phyloP scores from a whole-genome alignment of 2,329 filamentous ascomycete species.

The Colletotrichum cordylinicola region DNA sequence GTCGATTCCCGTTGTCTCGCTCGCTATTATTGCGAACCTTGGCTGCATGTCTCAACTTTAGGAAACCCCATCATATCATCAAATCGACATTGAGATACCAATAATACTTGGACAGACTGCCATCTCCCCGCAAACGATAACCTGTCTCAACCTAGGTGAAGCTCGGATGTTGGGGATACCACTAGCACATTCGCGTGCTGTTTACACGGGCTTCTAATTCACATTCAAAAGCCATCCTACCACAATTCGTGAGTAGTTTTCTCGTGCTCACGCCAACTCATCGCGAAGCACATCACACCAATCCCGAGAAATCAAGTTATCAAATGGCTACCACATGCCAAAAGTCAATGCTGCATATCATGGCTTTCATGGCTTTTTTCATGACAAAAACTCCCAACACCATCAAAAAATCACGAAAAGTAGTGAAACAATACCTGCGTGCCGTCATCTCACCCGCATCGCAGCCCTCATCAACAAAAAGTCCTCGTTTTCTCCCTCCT shows the following conservation, averaged over 20 bases:
- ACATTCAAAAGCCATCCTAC: neutral
- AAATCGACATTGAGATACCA: neutral
- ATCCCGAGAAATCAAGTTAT: neutral
- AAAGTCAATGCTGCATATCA: neutral
- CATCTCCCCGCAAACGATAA: neutral
- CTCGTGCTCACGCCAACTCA: neutral
- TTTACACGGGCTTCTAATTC: neutral
- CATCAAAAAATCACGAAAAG: neutral
- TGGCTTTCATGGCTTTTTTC: neutral
- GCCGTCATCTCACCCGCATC: neutral
- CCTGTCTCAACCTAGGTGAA: neutral
- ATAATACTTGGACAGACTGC: neutral
- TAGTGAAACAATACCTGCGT: neutral
- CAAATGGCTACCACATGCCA: neutral
- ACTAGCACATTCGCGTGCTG: neutral
- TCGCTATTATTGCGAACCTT: neutral
- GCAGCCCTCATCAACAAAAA: neutral
- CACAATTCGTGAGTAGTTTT: neutral
- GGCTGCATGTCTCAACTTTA: neutral
- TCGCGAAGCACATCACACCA: neutral
- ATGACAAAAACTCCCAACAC: neutral
- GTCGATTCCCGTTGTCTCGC: neutral
- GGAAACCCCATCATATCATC: neutral
- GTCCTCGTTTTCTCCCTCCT: neutral
- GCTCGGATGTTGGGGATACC: neutral